These are phyloP conservation scores for Karstenula rhodostoma DNA, from an alignment of 2,329 filamentous ascomycete species.

Conservation along the genomic window DNA sequence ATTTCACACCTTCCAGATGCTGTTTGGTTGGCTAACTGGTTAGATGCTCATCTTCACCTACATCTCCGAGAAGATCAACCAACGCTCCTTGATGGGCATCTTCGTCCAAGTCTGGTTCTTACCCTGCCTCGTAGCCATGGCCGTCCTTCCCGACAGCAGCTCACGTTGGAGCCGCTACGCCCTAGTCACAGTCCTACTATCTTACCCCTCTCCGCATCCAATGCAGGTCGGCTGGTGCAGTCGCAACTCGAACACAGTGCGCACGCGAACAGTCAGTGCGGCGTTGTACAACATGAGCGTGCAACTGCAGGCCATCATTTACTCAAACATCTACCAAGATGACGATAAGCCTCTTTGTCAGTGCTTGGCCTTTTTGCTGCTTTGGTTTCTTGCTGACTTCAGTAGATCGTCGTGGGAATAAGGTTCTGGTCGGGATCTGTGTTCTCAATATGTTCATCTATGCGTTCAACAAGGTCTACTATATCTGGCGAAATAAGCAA, in stretches of 20 bases:
- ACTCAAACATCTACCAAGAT: constrained; percentile 33
- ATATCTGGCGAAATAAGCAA: constrained; percentile 40
- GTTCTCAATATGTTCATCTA: constrained; percentile 44
- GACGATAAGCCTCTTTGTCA: constrained; percentile 60
- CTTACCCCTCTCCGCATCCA: constrained; percentile 52
- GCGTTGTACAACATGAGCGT: constrained; percentile 63
- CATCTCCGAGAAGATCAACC: constrained; percentile 55
- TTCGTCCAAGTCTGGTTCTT: constrained; percentile 65
- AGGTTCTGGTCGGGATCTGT: constrained; percentile 38
- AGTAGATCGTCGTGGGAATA: constrained; percentile 28
- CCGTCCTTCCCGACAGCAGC: constrained; percentile 53
- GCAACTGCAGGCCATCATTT: constrained; percentile 27
- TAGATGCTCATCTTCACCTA: constrained; percentile 53
- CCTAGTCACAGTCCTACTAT: constrained; percentile 41
- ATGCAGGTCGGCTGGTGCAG: constrained; percentile 65
- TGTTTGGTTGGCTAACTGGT: constrained; percentile 27
- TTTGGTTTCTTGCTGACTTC: not conserved
- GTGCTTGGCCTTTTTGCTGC: not conserved
- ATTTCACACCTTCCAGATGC: not conserved
- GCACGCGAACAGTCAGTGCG: constrained; percentile 66
- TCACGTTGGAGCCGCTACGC: constrained; percentile 61
- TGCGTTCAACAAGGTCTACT: constrained; percentile 44
- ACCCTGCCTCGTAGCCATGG: constrained; percentile 63
- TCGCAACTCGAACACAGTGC: constrained; percentile 66
- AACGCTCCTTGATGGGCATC: constrained; percentile 56